A percentile compares a stretch with the other conserved stretches of the same genome.
phyloP scores from a whole-genome alignment of 192 early-diverging fungal species.

The Geosiphon pyriformis region DNA sequence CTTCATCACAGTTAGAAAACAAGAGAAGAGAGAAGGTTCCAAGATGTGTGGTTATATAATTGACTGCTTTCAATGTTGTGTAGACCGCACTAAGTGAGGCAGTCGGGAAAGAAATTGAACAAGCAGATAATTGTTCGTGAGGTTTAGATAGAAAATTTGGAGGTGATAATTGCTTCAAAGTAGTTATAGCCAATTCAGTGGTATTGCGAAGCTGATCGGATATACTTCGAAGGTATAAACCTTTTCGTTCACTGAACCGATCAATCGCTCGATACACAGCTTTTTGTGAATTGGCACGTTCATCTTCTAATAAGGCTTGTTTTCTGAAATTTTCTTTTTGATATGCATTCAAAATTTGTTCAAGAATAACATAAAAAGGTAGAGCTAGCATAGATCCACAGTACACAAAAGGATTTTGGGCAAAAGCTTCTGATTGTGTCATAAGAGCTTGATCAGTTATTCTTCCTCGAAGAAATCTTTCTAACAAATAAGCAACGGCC shows the following conservation, averaged over 20 bases:
- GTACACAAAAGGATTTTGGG: slow-evolving; percentile 1
- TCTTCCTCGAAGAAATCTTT: background rate
- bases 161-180: slow-evolving; percentile 49
- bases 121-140: slow-evolving; percentile 50
- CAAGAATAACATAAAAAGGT: background rate
- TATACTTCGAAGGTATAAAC: background rate
- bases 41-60: slow-evolving; percentile 37
- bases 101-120: slow-evolving; percentile 49
- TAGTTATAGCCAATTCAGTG: slow-evolving; percentile 41
- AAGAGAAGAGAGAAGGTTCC: slow-evolving; percentile 11
- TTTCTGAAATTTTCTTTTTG: slow-evolving; percentile 10
- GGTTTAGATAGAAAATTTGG: slow-evolving; percentile 34
- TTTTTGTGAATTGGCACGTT: slow-evolving; percentile 13
- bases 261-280: slow-evolving; percentile 15
- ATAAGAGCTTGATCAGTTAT: background rate
- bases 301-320: slow-evolving; percentile 6
- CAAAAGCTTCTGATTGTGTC: background rate
- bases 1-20: background rate
- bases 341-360: slow-evolving; percentile 12
- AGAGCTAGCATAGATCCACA: background rate
- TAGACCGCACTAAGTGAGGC: slow-evolving; percentile 48
- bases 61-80: slow-evolving; percentile 47
- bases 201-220: slow-evolving; percentile 13
- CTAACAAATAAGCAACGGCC: background rate
- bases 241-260: slow-evolving; percentile 13